Evolutionary conservation across 139 green algal genomes (phyloP).

Genomic region (Asterochloris sp.): DNA sequence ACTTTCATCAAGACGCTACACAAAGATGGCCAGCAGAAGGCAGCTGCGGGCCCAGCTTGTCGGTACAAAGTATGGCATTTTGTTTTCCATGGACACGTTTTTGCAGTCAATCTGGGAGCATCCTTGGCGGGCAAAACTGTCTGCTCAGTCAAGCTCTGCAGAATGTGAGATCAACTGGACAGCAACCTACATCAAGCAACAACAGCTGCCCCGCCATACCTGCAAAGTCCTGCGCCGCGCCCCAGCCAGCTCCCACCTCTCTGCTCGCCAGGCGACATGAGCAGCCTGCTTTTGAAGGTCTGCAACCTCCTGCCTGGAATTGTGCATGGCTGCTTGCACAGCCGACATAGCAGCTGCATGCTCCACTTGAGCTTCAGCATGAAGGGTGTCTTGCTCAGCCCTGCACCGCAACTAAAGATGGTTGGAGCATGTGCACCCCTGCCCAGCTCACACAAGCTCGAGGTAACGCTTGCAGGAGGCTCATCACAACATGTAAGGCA

Average conservation of each 20-base stretch:
- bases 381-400: constrained; percentile 1
- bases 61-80: neutral
- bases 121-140: neutral
- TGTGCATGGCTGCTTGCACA: neutral
- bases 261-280: constrained; percentile 4
- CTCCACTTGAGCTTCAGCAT: neutral
- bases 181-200: too few species aligned
- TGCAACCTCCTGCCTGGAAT: neutral
- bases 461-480: neutral
- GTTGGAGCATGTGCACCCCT: neutral
- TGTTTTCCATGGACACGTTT: neutral
- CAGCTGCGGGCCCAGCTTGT: too few species aligned
- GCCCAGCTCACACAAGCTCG: neutral
- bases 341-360: constrained; percentile 1
- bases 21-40: too few species aligned
- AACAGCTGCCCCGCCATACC: neutral
- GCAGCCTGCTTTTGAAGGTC: neutral
- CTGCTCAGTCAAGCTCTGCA: neutral
- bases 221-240: neutral
- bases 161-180: too few species aligned
- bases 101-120: neutral
- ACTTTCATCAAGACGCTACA: too few species aligned
- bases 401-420: neutral
- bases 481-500: neutral
- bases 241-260: neutral